Evolutionary conservation across 2,329 filamentous ascomycete genomes (phyloP), one percentile per base, ranked within the genome.

Genomic region (Nemania serpens): DNA sequence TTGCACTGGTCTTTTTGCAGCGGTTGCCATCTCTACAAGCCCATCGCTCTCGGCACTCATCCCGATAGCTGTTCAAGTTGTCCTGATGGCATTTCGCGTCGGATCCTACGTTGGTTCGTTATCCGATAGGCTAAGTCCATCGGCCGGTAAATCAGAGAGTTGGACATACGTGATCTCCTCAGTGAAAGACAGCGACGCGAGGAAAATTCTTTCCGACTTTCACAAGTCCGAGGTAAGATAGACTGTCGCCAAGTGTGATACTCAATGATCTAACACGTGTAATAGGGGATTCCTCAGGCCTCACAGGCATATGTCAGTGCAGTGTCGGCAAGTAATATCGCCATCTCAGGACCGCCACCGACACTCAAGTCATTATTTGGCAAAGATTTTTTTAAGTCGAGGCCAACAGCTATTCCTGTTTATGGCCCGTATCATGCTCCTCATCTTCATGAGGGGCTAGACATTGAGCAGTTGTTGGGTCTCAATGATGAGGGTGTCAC

Each of bases 1-100:
- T 45, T 90, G 88, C 78, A 89, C 87, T 42, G 88, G 88, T 53
- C 79, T 89, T 20, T 84, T 91, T 68, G 87, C 88, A n/a, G 88
- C 86, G n/a, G 79, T 84, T 12, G 88, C 87, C 15, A 83, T 90
- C 58, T 84, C 87, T 12, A 86, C 84, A 20, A 82, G 88, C 34
- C 83, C 82, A 61, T 87, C 85, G 5, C 76, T 89, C 49, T 84
- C 83, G 17, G 81, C 85, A 48, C 77, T 91, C 37, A 78, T 90
- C 20, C 82, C 82, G 6, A 78, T 90, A 52, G 87, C 83, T 53
- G 81, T 88, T 15, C 84, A 89, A 71, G 81, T 84, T 25, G 85
- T 89, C 22, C 79, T 88, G 64, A 81, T 90, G 71, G 84, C 88
- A 45, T 91, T 91, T 77, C 82, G 87, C 63, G 82, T 82, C 15